A percentile compares a stretch with the other conserved stretches of the same genome.
phyloP scores from a whole-genome alignment of 2,329 filamentous ascomycete genomes.

The Zopfia rhizophila region DNA sequence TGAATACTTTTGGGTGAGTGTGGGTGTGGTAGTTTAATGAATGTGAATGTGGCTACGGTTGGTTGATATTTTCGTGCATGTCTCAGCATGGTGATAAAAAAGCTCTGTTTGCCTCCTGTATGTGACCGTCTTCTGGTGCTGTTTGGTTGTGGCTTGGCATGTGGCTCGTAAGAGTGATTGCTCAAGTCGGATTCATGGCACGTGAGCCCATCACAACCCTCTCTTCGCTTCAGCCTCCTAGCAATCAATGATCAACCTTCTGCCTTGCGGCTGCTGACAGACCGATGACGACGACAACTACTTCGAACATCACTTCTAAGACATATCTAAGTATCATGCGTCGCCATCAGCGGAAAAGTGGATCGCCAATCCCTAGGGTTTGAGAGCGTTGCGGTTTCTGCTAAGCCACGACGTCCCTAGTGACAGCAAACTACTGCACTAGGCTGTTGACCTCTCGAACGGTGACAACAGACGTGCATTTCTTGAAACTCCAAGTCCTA shows the following conservation, averaged over 20 bases:
- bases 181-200: slow-evolving; percentile 20
- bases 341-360: slow-evolving; percentile 20
- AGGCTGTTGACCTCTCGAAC: slow-evolving; percentile 20
- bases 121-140: no score
- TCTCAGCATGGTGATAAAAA: no score
- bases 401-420: slow-evolving; percentile 16
- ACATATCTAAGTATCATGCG: slow-evolving; percentile 23
- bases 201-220: slow-evolving; percentile 2
- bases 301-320: slow-evolving; percentile 4
- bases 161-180: slow-evolving; percentile 13
- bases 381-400: slow-evolving; percentile 8
- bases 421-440: slow-evolving; percentile 15
- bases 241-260: background rate
- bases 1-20: slow-evolving; percentile 17
- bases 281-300: slow-evolving; percentile 8
- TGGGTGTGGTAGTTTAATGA: slow-evolving; percentile 20
- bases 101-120: no score
- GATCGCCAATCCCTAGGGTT: slow-evolving; percentile 8
- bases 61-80: no score
- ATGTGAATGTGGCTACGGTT: slow-evolving; percentile 18
- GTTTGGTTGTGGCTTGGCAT: slow-evolving; percentile 23
- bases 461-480: slow-evolving; percentile 1
- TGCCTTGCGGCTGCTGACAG: no score
- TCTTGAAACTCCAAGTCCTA: slow-evolving; percentile 1
- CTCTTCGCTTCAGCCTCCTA: slow-evolving; percentile 24